Conservation (phyloP, 768 basidiomycete species). For the Naganishia friedmannii region DNA sequence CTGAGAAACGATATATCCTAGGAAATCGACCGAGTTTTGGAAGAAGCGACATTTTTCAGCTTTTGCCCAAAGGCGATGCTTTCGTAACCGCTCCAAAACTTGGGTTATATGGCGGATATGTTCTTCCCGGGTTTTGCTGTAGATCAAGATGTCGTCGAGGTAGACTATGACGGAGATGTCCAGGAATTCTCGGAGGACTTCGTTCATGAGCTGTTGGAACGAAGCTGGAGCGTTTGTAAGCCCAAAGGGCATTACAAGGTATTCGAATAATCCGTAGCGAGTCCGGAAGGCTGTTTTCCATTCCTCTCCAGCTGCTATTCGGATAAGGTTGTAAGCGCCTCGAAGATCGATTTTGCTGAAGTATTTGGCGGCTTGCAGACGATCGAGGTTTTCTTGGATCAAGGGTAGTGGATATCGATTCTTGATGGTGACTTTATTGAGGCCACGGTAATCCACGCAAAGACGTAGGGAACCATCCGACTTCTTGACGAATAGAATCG, state of each 20-base stretch:
- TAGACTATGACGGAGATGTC: constrained; percentile 55
- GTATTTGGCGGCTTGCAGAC: constrained; percentile 29
- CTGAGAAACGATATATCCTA: too few relatives aligned
- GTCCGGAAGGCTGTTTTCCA: constrained; percentile 56
- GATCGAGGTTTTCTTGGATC: constrained; percentile 32
- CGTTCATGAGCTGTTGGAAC: constrained; percentile 57
- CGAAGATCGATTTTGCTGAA: constrained; percentile 51
- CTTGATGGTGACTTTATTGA: constrained; percentile 36
- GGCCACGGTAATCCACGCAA: constrained; percentile 24
- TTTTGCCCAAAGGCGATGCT: not conserved
- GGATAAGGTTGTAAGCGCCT: constrained; percentile 54
- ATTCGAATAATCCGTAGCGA: constrained; percentile 55
- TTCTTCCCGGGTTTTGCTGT: not conserved
- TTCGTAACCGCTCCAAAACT: not conserved
- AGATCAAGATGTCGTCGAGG: constrained; percentile 41
- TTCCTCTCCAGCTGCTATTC: constrained; percentile 53
- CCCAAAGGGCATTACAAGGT: constrained; percentile 54
- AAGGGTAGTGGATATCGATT: constrained; percentile 40
- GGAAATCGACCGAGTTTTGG: not conserved
- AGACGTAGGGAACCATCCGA: constrained; percentile 46
- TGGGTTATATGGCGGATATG: not conserved
- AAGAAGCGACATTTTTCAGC: constrained; percentile 6
- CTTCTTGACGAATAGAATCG: too few relatives aligned
- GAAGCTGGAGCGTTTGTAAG: constrained; percentile 48
- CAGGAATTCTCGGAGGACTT: constrained; percentile 53